Conservation (phyloP, 83 land plant genomes). For the Diphasiastrum complanatum region DNA sequence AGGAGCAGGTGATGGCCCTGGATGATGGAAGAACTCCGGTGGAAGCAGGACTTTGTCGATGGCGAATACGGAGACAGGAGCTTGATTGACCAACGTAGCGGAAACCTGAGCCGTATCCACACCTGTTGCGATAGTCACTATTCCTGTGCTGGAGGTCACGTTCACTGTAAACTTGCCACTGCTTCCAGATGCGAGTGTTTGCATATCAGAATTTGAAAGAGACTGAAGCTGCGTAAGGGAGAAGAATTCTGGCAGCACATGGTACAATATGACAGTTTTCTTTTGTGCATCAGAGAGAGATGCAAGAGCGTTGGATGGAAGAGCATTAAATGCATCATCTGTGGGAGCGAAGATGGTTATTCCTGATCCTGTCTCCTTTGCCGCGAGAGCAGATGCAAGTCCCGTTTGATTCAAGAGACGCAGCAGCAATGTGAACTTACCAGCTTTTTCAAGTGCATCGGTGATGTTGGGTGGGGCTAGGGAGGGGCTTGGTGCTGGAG, state of each 20-base stretch:
- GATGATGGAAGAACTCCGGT: too few relatives aligned
- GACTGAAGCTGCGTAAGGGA: constrained; percentile 58
- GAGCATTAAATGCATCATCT: constrained; percentile 56
- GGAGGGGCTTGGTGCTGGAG: too few relatives aligned
- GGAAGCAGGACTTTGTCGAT: too few relatives aligned
- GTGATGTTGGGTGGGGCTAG: constrained; percentile 69
- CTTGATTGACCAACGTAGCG: constrained; percentile 62
- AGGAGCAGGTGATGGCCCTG: too few relatives aligned
- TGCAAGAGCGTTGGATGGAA: constrained; percentile 40
- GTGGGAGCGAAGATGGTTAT: constrained; percentile 69
- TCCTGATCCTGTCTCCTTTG: constrained; percentile 55
- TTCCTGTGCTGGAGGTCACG: constrained; percentile 59
- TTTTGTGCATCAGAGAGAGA: constrained; percentile 54
- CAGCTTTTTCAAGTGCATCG: constrained; percentile 43
- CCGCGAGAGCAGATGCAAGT: constrained; percentile 51
- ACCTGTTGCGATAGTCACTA: constrained; percentile 57
- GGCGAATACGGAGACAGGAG: too few relatives aligned
- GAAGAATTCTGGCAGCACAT: constrained; percentile 64
- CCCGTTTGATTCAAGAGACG: constrained; percentile 63
- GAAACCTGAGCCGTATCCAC: constrained; percentile 56
- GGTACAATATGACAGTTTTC: constrained; percentile 47
- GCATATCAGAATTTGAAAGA: constrained; percentile 66
- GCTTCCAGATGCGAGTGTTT: constrained; percentile 65
- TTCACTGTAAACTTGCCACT: constrained; percentile 55
- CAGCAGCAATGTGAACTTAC: constrained; percentile 50